Percentiles rank a stretch among this genome's conserved stretches.
Conservation (phyloP, 1,284 basidiomycete genomes). For the Sporisorium exsertum region DNA sequence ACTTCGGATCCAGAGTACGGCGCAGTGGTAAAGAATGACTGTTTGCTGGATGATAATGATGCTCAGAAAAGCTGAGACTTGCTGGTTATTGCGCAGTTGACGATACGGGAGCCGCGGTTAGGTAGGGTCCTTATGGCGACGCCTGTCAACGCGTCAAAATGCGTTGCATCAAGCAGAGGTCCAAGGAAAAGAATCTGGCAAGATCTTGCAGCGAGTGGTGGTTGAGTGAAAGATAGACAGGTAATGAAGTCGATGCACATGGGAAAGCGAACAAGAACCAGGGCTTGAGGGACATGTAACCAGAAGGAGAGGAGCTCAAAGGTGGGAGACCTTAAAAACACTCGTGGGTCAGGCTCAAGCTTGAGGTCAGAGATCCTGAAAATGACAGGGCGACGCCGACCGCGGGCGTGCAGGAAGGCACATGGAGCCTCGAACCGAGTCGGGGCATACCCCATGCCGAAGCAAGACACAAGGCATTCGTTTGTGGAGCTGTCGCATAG, state of each 20-base stretch:
- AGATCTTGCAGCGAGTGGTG: neutral
- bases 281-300: neutral
- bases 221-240: neutral
- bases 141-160: neutral
- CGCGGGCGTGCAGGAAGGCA: neutral
- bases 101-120: neutral
- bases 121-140: neutral
- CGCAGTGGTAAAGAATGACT: neutral
- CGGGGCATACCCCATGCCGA: neutral
- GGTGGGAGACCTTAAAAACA: neutral
- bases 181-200: neutral
- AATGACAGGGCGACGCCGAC: neutral
- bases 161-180: neutral
- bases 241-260: neutral
- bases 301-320: neutral
- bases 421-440: neutral
- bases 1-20: neutral
- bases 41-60: too few species aligned
- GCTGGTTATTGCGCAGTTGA: neutral
- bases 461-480: neutral
- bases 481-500: neutral
- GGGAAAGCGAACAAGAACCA: neutral
- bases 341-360: neutral
- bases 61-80: neutral
- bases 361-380: neutral